These are phyloP conservation scores for Pseudozyma sp. DNA, from an alignment of 1,284 basidiomycete species.

Conservation along the genomic window DNA sequence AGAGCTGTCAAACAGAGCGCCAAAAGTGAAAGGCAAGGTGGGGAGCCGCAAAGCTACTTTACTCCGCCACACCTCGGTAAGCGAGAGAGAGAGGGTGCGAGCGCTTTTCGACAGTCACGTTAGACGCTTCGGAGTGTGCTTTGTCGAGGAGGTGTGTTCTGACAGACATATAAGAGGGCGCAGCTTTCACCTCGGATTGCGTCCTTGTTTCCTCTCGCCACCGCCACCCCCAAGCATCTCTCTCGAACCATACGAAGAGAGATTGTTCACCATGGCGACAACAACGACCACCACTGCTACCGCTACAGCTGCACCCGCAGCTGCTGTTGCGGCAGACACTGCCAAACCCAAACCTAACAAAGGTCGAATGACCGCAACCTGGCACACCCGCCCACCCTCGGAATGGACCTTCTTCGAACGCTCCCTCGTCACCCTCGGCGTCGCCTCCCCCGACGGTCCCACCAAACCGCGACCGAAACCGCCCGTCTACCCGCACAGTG, in stretches of 20 bases:
- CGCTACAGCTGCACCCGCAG: background rate
- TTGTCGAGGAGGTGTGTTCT: no score
- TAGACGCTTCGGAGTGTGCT: no score
- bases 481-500: constrained; percentile 23
- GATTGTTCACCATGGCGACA: no score
- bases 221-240: no score
- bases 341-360: constrained; percentile 5
- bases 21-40: no score
- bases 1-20: constrained; percentile 8
- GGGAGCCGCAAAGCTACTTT: background rate
- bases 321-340: background rate
- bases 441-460: constrained; percentile 11
- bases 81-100: no score
- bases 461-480: background rate
- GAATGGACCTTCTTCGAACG: constrained; percentile 19
- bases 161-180: no score
- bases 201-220: no score
- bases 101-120: no score
- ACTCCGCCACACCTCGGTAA: no score
- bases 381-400: constrained; percentile 19
- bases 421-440: constrained; percentile 8
- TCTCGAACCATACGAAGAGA: no score
- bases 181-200: no score
- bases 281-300: background rate
- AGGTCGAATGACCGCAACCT: constrained; percentile 24